phyloP scores from a whole-genome alignment of 495 filamentous ascomycete genomes.

The Astrothelium macrocarpum region DNA sequence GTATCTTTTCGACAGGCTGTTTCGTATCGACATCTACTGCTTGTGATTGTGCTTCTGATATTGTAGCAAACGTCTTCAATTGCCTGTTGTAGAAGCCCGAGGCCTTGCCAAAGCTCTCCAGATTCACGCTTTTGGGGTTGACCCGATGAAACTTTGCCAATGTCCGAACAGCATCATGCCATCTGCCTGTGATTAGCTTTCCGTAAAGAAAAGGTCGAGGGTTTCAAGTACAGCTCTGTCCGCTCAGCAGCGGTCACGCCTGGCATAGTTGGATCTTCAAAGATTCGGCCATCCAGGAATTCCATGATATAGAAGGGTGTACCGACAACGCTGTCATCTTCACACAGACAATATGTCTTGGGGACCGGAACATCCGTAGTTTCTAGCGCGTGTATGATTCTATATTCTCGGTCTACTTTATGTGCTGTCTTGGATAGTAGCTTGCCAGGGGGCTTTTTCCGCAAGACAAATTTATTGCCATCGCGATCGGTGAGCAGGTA shows the following conservation, averaged over 20 bases:
- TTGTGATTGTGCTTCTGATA: slow-evolving; percentile 67
- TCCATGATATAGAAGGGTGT: slow-evolving; percentile 97
- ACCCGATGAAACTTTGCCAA: slow-evolving; percentile 81
- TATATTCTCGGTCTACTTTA: slow-evolving; percentile 90
- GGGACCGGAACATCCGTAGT: slow-evolving; percentile 77
- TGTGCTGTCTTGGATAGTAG: slow-evolving; percentile 89
- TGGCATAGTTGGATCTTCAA: slow-evolving; percentile 79
- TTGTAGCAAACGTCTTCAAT: slow-evolving; percentile 66
- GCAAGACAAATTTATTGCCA: slow-evolving; percentile 66
- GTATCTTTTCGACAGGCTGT: slow-evolving; percentile 67
- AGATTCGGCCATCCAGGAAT: slow-evolving; percentile 83
- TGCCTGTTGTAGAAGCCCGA: slow-evolving; percentile 81
- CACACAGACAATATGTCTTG: slow-evolving; percentile 73
- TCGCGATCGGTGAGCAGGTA: slow-evolving; percentile 70
- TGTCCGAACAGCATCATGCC: slow-evolving; percentile 73
- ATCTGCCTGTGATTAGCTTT: slow-evolving; percentile 30
- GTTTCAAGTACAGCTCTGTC: slow-evolving; percentile 44
- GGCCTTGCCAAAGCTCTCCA: slow-evolving; percentile 63
- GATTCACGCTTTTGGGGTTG: slow-evolving; percentile 50
- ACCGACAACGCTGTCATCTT: slow-evolving; percentile 67
- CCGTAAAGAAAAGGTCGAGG: background rate
- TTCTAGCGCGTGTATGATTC: slow-evolving; percentile 74
- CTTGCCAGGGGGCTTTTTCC: slow-evolving; percentile 91
- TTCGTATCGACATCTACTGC: slow-evolving; percentile 66
- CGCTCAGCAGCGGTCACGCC: slow-evolving; percentile 59